A percentile compares a stretch with the other conserved stretches of the same genome.
Evolutionary conservation across 371 early-diverging fungal genomes (phyloP).

Genomic region (Chytridium lagenaria): DNA sequence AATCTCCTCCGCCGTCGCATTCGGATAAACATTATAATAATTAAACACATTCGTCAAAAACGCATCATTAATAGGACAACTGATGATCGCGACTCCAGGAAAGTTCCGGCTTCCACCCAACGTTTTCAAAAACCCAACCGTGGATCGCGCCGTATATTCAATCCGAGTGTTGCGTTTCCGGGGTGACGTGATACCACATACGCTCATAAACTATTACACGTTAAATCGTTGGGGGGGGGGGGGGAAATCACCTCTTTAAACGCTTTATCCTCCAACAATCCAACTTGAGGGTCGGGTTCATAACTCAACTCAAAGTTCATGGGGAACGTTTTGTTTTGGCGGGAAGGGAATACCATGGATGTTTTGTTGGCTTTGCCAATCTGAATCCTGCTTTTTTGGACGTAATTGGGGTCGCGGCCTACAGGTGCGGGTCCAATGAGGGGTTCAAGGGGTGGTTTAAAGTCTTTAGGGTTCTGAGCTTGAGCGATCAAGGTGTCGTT

Average conservation of each 20-base stretch:
- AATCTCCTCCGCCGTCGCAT: background rate
- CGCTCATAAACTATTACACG: background rate
- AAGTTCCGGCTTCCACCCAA: slow-evolving; percentile 23
- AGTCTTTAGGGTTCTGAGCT: background rate
- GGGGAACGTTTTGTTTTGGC: slow-evolving; percentile 24
- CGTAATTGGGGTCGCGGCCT: background rate
- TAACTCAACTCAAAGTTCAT: slow-evolving; percentile 28
- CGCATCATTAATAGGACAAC: background rate
- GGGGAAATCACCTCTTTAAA: slow-evolving; percentile 15
- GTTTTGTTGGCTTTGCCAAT: background rate
- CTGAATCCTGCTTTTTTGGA: background rate
- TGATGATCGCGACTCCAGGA: background rate
- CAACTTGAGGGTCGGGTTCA: slow-evolving; percentile 29
- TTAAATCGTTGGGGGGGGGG: background rate
- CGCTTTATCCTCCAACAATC: slow-evolving; percentile 26
- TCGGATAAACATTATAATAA: background rate
- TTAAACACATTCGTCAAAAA: background rate
- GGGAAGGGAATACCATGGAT: slow-evolving; percentile 23
- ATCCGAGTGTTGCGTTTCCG: background rate
- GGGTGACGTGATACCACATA: background rate
- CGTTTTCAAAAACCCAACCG: slow-evolving; percentile 16
- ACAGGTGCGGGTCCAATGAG: slow-evolving; percentile 3
- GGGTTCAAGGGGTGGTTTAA: background rate
- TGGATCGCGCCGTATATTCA: slow-evolving; percentile 17
- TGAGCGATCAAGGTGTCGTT: background rate